Conservation (phyloP, 129 eudicot species). For the Chrysanthemum seticuspe region DNA sequence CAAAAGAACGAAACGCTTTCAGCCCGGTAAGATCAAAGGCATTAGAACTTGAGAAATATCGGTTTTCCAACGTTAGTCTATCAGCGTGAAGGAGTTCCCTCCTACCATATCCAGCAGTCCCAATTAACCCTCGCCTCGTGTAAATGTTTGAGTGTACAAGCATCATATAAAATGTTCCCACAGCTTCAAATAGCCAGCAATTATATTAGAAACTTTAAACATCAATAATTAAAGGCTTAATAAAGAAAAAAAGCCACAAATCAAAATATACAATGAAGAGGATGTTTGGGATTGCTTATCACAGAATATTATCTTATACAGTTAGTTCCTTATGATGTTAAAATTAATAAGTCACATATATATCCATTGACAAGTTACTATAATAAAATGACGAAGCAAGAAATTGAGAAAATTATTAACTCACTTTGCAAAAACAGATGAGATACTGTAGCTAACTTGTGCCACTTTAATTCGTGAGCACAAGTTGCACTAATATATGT, state of each 20-base stretch:
- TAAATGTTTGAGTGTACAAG: constrained; percentile 35
- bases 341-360: background rate
- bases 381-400: background rate
- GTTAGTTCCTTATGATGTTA: too few relatives aligned
- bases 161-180: constrained; percentile 41
- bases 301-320: too few relatives aligned
- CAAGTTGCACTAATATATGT: too few relatives aligned
- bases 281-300: background rate
- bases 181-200: constrained; percentile 21
- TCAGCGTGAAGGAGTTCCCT: constrained; percentile 32
- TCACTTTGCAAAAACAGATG: constrained; percentile 9
- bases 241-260: too few relatives aligned
- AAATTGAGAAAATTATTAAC: background rate
- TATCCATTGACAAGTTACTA: too few relatives aligned
- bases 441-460: constrained; percentile 1
- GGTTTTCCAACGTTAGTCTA: constrained; percentile 30
- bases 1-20: constrained; percentile 35
- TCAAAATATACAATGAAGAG: too few relatives aligned
- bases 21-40: constrained; percentile 32
- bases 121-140: constrained; percentile 45
- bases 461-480: background rate
- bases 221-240: too few relatives aligned
- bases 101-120: constrained; percentile 28
- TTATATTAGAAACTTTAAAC: background rate
- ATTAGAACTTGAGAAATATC: constrained; percentile 30